A percentile compares a stretch with the other conserved stretches of the same genome.
Evolutionary conservation across 2,329 filamentous ascomycete species (phyloP).

Genomic region (Juglanconis sp.): DNA sequence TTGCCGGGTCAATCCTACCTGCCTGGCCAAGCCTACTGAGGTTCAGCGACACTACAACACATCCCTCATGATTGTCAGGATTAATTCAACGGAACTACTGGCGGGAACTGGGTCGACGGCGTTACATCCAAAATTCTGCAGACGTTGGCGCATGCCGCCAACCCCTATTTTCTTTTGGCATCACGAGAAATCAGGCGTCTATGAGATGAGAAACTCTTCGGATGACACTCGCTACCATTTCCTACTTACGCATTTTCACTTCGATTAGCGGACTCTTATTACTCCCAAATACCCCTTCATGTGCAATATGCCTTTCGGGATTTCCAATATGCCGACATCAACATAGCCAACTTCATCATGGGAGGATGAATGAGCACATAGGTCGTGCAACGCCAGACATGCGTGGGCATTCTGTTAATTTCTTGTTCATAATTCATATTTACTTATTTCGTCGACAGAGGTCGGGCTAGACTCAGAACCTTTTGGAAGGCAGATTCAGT

Average conservation of each 20-base stretch:
- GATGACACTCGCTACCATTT: constrained; percentile 15
- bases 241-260: background rate
- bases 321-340: constrained; percentile 2
- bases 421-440: constrained; percentile 16
- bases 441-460: constrained; percentile 7
- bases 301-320: constrained; percentile 1
- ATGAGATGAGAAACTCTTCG: constrained; percentile 13
- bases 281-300: constrained; percentile 8
- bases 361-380: constrained; percentile 9
- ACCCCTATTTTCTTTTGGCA: constrained; percentile 4
- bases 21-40: constrained; percentile 50
- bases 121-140: constrained; percentile 3
- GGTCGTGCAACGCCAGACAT: constrained; percentile 3
- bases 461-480: constrained; percentile 1
- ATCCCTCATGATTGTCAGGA: background rate
- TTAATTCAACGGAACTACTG: background rate
- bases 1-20: constrained; percentile 23
- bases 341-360: constrained; percentile 3
- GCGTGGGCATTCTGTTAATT: constrained; percentile 18
- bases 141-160: background rate
- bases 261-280: background rate
- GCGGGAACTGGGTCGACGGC: background rate
- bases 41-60: background rate
- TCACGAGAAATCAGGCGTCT: constrained; percentile 11
- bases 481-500: background rate